Base-by-base conservation (phyloP, 176 grass and related monocot genomes). In the Leersia perrieri region DNA sequence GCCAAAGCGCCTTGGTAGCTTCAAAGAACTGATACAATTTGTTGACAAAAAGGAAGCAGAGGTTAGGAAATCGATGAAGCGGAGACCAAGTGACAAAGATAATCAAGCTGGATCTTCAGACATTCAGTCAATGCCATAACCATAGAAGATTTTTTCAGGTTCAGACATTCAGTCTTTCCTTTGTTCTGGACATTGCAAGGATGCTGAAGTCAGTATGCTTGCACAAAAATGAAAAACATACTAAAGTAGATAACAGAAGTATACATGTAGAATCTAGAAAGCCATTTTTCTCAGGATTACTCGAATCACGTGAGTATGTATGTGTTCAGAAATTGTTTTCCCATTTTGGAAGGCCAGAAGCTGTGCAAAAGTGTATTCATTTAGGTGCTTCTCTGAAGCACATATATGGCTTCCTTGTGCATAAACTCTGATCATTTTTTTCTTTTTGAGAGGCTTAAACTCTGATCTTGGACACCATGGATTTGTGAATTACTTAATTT, bases 1-100 rank as follows among this genome's bases (percentile, higher is more conserved):
- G 42, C 74, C 77, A 13, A 80, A 31, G 9, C 81, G 74, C 70
- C 84, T 89, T 57, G 65, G 63, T 63, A 98, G 92, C 74, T 81
- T 98, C 78, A 94, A 83, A 70, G 70, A 87, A 5, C 28, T 91
- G 79, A 76, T 94, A 8, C 75, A 81, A 22, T 98, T 98, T 75
- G 85, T 86, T 23, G 90, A 98, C 60, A 91, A 36, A 36, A 93
- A 87, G 69, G 92, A 94, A 73, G 87, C 63, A 61, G 86, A 92
- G 14, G 40, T 92, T 7, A 77, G 49, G 61, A 80, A 3, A 25
- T 53, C 7, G 2, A 76, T 84, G 80, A 82, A 83, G 47, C 85
- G 66, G 81, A 94, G 81, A 79, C 66, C 71, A 2, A 79, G 78
- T 40, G 95, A 94, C 0, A 94, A 88, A 80, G 92, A 88, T 76